Evolutionary conservation across 2,329 filamentous ascomycete genomes (phyloP), one percentile per base, ranked within the genome.

Genomic region (Paecilomyces sp.): DNA sequence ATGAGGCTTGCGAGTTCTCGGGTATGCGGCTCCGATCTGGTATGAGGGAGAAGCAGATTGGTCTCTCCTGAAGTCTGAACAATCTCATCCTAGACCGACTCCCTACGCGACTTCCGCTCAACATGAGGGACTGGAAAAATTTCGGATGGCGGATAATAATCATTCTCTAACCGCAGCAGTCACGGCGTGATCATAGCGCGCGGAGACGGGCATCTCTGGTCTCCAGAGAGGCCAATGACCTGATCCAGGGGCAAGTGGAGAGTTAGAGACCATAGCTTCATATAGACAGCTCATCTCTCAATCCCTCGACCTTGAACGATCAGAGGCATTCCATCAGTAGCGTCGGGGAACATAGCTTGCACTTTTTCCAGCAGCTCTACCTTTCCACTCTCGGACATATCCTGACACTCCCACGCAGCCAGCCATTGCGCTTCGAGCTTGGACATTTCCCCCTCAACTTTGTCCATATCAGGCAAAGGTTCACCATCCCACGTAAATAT

Each of bases 401-500:
- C 56, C 55, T 64, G 36, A 12, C 61, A 56, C 6, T 63, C 68
- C 73, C 71, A 75, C 13, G 65, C 60, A 31, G 59, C 59, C 50
- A 72, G 60, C 72, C 71, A 76, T 55, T 65, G 57, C 9, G 61
- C 60, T 60, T 73, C 69, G 13, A 62, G 41, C 13, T 53, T 56
- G 11, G 31, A 54, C 57, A 75, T 66, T 1, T 59, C 55, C 18
- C 59, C 59, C 62, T 74, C 73, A 13, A 74, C 65, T 15, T 61
- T 54, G 33, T 73, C 70, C 71, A 75, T 72, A 58, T 64, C 56
- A 3, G 68, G 65, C 18, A 77, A 61, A 60, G 73, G 71, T 56
- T 63, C 61, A 25, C 72, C 74, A 62, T 74, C 67, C 73, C 75
- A 77, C 3, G 71, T 74, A 59, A 77, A 62, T 30, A 61, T 60